A percentile compares a stretch with the other conserved stretches of the same genome.
phyloP scores from a whole-genome alignment of 208 protist species.

The Wallacemonas sp. region DNA sequence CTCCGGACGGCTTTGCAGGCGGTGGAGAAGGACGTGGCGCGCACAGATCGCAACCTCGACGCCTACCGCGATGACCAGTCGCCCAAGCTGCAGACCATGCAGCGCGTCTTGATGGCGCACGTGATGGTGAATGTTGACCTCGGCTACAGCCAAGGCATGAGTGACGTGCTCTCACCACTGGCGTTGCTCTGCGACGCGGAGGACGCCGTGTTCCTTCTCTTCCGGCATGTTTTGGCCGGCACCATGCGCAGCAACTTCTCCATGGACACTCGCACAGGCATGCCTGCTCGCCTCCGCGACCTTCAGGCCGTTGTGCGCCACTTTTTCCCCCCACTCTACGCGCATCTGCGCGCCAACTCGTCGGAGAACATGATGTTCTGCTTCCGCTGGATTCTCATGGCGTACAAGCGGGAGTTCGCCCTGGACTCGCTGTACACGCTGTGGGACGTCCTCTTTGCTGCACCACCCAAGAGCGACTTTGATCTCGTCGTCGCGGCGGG shows the following conservation, averaged over 20 bases:
- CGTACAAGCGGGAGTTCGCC: slow-evolving; percentile 85
- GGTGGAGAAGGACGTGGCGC: slow-evolving; percentile 89
- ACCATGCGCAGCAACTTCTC: slow-evolving; percentile 56
- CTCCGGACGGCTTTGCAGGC: slow-evolving; percentile 59
- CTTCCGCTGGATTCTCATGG: slow-evolving; percentile 87
- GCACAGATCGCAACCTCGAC: slow-evolving; percentile 71
- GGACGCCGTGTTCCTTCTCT: slow-evolving; percentile 36
- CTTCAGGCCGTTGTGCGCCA: slow-evolving; percentile 51
- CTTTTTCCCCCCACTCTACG: slow-evolving; percentile 66
- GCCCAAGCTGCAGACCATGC: slow-evolving; percentile 52
- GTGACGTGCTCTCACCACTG: slow-evolving; percentile 62
- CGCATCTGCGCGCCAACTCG: slow-evolving; percentile 38
- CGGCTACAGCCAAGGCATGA: slow-evolving; percentile 93
- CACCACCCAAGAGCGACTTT: slow-evolving; percentile 63
- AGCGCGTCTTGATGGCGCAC: slow-evolving; percentile 81
- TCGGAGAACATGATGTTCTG: slow-evolving; percentile 84
- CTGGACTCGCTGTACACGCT: slow-evolving; percentile 66
- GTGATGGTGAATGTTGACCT: slow-evolving; percentile 91
- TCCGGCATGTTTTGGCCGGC: slow-evolving; percentile 46
- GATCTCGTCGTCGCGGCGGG: slow-evolving; percentile 72
- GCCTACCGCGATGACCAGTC: slow-evolving; percentile 50
- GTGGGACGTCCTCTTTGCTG: slow-evolving; percentile 86
- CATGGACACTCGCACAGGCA: slow-evolving; percentile 47
- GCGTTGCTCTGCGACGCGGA: slow-evolving; percentile 37
- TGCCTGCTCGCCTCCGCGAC: slow-evolving; percentile 51